These are phyloP conservation scores for Aspergillus pseudoterreus DNA, from an alignment of 2,329 filamentous ascomycete genomes.

Conservation along the genomic window DNA sequence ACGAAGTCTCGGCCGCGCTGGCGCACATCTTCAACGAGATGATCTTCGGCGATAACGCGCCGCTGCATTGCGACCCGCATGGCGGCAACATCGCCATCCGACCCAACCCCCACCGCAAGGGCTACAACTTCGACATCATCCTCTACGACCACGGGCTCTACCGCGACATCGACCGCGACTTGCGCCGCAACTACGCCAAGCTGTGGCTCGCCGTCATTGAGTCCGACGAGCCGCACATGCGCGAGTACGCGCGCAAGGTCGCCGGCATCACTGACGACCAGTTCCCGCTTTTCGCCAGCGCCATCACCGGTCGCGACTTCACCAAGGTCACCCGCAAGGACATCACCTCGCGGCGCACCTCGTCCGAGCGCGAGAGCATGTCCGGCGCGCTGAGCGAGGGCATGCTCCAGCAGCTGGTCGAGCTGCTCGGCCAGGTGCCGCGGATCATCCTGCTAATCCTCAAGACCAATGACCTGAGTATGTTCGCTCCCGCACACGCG, in stretches of 20 bases:
- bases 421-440: constrained; percentile 82
- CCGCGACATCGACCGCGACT: constrained; percentile 74
- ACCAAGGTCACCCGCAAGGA: constrained; percentile 64
- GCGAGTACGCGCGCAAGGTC: constrained; percentile 81
- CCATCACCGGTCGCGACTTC: constrained; percentile 93
- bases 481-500: constrained; percentile 20
- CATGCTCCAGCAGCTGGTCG: constrained; percentile 81
- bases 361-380: constrained; percentile 81
- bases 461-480: constrained; percentile 93
- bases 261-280: constrained; percentile 84
- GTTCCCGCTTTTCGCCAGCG: constrained; percentile 91
- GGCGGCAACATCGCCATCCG: constrained; percentile 94
- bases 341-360: constrained; percentile 56
- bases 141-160: constrained; percentile 97
- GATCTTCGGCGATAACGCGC: constrained; percentile 89
- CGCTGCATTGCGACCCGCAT: constrained; percentile 94
- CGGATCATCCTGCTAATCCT: constrained; percentile 90
- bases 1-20: constrained; percentile 89
- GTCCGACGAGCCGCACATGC: constrained; percentile 80
- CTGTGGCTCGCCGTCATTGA: constrained; percentile 97
- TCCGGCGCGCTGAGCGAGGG: constrained; percentile 80
- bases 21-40: constrained; percentile 97
- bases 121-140: constrained; percentile 87
- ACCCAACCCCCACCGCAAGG: constrained; percentile 60
- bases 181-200: constrained; percentile 87